Conservation (phyloP, 306 rosid species). For the Datisca glomerata region DNA sequence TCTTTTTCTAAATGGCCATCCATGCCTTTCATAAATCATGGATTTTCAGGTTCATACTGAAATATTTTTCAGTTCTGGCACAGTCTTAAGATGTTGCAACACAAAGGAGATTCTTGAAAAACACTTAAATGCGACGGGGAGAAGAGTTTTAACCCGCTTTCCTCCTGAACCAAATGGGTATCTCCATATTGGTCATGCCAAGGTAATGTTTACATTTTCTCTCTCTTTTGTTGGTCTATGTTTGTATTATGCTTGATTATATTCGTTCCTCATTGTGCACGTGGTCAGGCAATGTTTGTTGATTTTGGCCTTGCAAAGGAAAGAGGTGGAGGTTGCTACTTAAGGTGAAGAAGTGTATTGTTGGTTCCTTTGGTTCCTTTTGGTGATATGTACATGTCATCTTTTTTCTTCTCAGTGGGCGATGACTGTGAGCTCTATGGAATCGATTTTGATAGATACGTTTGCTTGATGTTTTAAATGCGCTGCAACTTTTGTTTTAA, state of each 20-base stretch:
- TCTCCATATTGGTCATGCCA: slow-evolving; percentile 97
- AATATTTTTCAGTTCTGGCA: slow-evolving; percentile 75
- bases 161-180: slow-evolving; percentile 99
- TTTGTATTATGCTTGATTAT: slow-evolving; percentile 4
- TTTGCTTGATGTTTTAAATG: no score
- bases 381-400: no score
- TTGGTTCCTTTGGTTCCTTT: no score
- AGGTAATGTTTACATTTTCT: slow-evolving; percentile 37
- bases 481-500: slow-evolving; percentile 1
- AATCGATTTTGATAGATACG: no score
- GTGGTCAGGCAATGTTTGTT: slow-evolving; percentile 81
- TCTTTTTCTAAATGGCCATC: no score
- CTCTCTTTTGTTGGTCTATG: background rate
- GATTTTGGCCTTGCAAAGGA: slow-evolving; percentile 95
- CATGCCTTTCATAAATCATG: no score
- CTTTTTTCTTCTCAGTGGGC: no score
- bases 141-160: slow-evolving; percentile 83
- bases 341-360: no score
- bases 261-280: slow-evolving; percentile 1
- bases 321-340: slow-evolving; percentile 80
- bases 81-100: slow-evolving; percentile 80
- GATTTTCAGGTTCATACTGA: slow-evolving; percentile 85
- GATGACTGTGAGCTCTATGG: no score
- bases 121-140: slow-evolving; percentile 54
- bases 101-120: slow-evolving; percentile 67